Evolutionary conservation across 768 basidiomycete species (phyloP).

Genomic region (Boletus rex-veris): DNA sequence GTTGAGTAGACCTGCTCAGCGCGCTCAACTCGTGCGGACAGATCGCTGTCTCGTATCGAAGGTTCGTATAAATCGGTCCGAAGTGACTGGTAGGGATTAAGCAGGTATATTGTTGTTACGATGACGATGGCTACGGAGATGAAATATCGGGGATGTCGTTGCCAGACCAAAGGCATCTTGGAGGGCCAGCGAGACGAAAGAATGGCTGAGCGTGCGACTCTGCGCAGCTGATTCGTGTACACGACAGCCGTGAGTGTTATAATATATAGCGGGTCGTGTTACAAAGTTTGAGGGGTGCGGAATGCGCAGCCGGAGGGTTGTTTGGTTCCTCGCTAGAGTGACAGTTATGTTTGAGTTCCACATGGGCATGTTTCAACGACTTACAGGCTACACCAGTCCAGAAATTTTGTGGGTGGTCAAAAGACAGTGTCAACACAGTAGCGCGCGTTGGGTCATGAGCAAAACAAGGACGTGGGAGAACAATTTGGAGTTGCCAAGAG

Average conservation of each 20-base stretch:
- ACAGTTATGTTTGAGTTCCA: background rate
- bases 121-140: conserved; percentile 42
- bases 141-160: conserved; percentile 53
- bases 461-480: conserved; percentile 21
- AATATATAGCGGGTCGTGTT: conserved; percentile 11
- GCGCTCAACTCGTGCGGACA: conserved; percentile 40
- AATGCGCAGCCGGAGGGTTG: background rate
- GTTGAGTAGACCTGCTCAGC: conserved; percentile 47
- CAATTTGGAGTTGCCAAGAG: background rate
- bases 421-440: conserved; percentile 4
- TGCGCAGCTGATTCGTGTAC: conserved; percentile 8
- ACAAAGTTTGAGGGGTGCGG: conserved; percentile 4
- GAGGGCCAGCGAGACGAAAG: background rate
- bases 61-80: conserved; percentile 21
- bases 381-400: conserved; percentile 9
- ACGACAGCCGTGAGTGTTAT: conserved; percentile 7
- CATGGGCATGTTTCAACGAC: background rate
- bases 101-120: conserved; percentile 45
- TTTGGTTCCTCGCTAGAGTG: conserved; percentile 1
- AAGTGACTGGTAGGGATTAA: conserved; percentile 35
- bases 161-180: conserved; percentile 32
- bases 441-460: conserved; percentile 15
- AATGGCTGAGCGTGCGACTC: conserved; percentile 5
- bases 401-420: conserved; percentile 1
- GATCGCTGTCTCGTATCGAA: conserved; percentile 31